Evolutionary conservation across 345 rosid species (phyloP), one percentile per base, ranked within the genome.

Genomic region (Salix arbutifolia): DNA sequence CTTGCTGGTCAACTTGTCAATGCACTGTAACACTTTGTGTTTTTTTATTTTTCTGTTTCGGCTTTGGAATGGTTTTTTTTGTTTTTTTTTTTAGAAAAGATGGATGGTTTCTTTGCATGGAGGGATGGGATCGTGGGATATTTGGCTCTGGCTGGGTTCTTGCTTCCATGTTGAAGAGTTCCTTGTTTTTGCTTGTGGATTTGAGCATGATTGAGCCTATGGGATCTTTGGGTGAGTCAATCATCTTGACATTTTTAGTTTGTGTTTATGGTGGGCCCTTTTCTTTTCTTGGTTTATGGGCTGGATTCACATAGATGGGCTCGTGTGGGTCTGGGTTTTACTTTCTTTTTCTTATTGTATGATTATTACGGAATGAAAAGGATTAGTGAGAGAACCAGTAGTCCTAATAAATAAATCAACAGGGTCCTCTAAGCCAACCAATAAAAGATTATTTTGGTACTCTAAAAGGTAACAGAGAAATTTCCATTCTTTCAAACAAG

Each of bases 201-300:
- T 3, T n/a, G 16, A 9, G 61, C 50, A 9, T 11, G 44, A 40
- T 40, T 4, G 70, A 69, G 56, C 65, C 60, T 30, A 35, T 56
- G 75, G 78, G 81, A 82, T 74, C 85, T 70, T 73, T 23, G 64
- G 78, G 80, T 44, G 79, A 44, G 48, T 8, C 73, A 18, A 72
- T 74, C 64, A 33, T 18, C 23, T 35, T 60, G 28, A 8, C 64
- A 42, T 66, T 79, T 71, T 64, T 13, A n/a, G 84, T 85, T 83
- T 82, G 65, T 69, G 79, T 53, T 42, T 42, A 25, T 53, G 61
- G 81, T 67, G 75, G 82, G 76, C 73, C 76, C 74, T 4, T 65
- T 52, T 70, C 53, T 61, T 18, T 66, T n/a, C 17, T 26, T 17
- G 8, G 33, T 5, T 66, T 12, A 1, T 73, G 17, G 69, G 76